Conservation (phyloP, 441 rosid species). For the Geranium incanum region DNA sequence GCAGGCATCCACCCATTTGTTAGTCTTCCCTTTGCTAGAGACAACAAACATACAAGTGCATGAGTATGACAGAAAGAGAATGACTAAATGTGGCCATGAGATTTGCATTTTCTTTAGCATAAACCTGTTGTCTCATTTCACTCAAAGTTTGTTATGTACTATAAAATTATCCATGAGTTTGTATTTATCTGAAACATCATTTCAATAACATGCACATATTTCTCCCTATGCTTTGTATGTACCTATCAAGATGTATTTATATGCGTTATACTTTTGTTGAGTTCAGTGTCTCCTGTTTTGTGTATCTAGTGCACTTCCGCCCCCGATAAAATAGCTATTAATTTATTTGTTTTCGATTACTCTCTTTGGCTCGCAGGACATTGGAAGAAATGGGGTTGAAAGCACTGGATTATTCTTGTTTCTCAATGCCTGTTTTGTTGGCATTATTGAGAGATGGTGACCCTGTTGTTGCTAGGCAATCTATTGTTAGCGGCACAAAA, state of each 20-base stretch:
- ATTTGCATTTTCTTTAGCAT: not conserved
- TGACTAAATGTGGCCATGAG: not conserved
- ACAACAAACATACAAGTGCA: not conserved
- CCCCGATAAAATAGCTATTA: not conserved
- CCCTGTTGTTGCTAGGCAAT: conserved; percentile 51
- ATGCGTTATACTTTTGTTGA: not conserved
- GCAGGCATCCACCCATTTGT: not conserved
- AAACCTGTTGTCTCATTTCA: not conserved
- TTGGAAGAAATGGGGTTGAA: conserved; percentile 70
- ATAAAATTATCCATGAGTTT: not conserved
- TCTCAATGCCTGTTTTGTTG: conserved; percentile 54
- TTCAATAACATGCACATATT: not conserved
- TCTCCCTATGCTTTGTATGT: not conserved
- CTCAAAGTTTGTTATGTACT: not conserved
- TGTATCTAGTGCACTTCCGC: not conserved
- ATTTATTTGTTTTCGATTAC: conserved; percentile 9
- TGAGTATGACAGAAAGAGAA: not conserved
- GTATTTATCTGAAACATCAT: not conserved
- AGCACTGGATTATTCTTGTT: conserved; percentile 54
- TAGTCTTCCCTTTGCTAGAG: not conserved
- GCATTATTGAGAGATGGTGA: conserved; percentile 57
- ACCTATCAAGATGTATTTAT: not conserved
- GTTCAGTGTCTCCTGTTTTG: not conserved
- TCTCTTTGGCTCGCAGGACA: conserved; percentile 48
- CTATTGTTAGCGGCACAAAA: conserved; percentile 61